Base-by-base conservation (phyloP, 176 grass and related monocot species). In the Canna indica region DNA sequence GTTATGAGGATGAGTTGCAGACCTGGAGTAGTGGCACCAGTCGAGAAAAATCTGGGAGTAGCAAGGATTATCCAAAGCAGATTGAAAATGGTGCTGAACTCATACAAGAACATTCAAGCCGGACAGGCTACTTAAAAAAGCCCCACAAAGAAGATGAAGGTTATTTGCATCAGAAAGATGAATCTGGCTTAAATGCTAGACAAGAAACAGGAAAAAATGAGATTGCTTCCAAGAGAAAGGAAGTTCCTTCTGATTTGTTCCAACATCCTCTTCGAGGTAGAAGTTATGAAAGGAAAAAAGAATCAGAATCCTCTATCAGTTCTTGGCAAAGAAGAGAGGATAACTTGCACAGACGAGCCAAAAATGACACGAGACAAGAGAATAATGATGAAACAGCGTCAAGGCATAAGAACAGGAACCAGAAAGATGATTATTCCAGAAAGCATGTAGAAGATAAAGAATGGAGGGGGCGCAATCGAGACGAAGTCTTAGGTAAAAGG, bases 201-300 rank as follows among this genome's bases (percentile, higher is more conserved):
- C 69, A 68, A 77, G 76, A 84, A 1, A 25, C 31, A 47, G 84
- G 82, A 68, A 85, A 63, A 68, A 73, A 68, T 48, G 71, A 73
- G 64, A 71, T 75, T 63, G 30, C 70, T 44, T 66, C 89, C 7
- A 91, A 76, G 81, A 77, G 65, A 74, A 91, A 77, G 67, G 85
- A 91, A 32, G 89, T 88, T 83, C 54, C 67, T 11, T 69, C 76
- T 59, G 72, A 73, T 10, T 64, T 82, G 75, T 77, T 69, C 59
- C 67, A 36, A 62, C 81, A 76, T 56, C 69, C 63, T 79, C 58
- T 64, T 44, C 86, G 75, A 42, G 70, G 89, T 52, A 90, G 87
- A 85, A 94, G 84, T 82, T 86, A 80, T 82, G 95, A 99, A 84
- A 90, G 67, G 78, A 69, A 64, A 59, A 91, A 68, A 74, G 89